Evolutionary conservation across 192 early-diverging fungal species (phyloP).

Genomic region (Entophlyctis luteolus): DNA sequence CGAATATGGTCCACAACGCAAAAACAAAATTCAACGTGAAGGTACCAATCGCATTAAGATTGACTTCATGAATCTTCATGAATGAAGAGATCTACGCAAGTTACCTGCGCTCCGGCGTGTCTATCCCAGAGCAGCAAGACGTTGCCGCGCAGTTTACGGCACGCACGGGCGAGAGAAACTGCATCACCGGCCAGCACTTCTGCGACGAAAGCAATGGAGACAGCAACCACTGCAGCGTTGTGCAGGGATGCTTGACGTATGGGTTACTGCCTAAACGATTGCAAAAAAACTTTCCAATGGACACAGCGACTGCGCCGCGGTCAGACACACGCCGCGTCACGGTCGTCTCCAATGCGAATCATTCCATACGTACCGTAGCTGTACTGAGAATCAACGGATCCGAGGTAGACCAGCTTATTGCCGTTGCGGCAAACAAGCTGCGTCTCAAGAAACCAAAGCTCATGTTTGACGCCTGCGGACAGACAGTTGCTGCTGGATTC

Average conservation of each 20-base stretch:
- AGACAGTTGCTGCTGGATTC: conserved; percentile 11
- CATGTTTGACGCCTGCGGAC: conserved; percentile 38
- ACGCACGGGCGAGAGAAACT: not conserved
- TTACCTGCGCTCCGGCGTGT: not conserved
- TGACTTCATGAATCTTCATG: too few species aligned
- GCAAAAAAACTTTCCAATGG: too few species aligned
- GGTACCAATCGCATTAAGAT: not conserved
- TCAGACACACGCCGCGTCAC: too few species aligned
- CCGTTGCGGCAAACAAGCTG: conserved; percentile 52
- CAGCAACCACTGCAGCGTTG: not conserved
- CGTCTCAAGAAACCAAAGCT: conserved; percentile 48
- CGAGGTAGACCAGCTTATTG: conserved; percentile 30
- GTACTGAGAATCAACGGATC: conserved; percentile 37
- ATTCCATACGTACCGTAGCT: conserved; percentile 35
- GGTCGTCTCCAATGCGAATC: conserved; percentile 49
- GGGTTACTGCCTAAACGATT: too few species aligned
- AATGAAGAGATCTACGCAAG: not conserved
- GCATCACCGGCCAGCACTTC: conserved; percentile 8
- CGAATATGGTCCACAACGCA: conserved; percentile 2
- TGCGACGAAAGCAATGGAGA: conserved; percentile 7
- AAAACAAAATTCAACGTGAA: not conserved
- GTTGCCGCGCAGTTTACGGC: not conserved
- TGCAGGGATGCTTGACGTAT: not conserved
- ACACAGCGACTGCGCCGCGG: too few species aligned
- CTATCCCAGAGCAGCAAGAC: not conserved